Evolutionary conservation across 768 basidiomycete species (phyloP), one percentile per base, ranked within the genome.

Genomic region (Tulasnella calospora): DNA sequence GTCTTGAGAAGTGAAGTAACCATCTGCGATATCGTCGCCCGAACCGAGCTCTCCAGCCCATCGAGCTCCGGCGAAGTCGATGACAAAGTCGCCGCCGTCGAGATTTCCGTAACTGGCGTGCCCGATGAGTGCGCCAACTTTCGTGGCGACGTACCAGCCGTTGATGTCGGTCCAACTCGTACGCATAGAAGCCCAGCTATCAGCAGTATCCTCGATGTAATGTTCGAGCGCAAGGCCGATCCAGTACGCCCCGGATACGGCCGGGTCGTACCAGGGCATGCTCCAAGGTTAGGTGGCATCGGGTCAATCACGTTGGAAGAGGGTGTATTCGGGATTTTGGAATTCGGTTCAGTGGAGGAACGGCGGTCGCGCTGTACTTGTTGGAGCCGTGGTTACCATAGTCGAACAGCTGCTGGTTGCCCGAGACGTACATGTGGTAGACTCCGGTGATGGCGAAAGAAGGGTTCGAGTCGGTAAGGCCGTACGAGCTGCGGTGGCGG

Each of bases 41-140:
- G 92, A 94, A 7, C 97, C 97, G 70, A 95, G 89, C 82, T 98
- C 97, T 79, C 97, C 97, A 73, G 93, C 93, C 94, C 94, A 99
- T 71, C 96, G 92, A 35, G 91, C 89, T 75, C 97, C 96, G 82
- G 96, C 86, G 19, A 95, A 95, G 83, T 99, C 97, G 44, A 99
- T 84, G 55, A 98, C 96, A 82, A 98, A 99, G 85, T 96, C 95
- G 80, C 98, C 98, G 71, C 88, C 89, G 83, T 99, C 98, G 79
- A 99, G 89, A 83, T 98, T 95, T 81, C 95, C 95, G 84, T 98
- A 96, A 0, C 94, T 96, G 86, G 98, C 95, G 84, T 96, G 95
- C 33, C n/a, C n/a, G n/a, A n/a, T n/a, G n/a, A n/a, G n/a, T n/a
- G n/a, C n/a, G n/a, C n/a, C n/a, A n/a, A n/a, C n/a, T n/a, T n/a